Evolutionary conservation across 31 red algal species (phyloP).

Genomic region (Asparagopsis taxiformis): DNA sequence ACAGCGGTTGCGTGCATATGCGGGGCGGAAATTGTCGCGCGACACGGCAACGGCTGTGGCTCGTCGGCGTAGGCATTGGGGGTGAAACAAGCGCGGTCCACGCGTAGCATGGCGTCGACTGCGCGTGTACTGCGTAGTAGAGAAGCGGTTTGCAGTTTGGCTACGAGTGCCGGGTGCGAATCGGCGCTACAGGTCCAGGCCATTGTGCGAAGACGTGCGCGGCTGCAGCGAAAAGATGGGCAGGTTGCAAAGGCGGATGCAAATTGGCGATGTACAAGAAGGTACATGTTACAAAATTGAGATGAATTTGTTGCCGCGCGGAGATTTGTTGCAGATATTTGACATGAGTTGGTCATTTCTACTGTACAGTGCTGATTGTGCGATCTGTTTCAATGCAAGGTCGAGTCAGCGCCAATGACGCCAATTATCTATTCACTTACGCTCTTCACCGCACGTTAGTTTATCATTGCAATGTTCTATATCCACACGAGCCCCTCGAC

Average conservation of each 20-base stretch:
- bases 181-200: constrained; percentile 62
- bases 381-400: too few relatives aligned
- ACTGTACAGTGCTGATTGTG: too few relatives aligned
- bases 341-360: too few relatives aligned
- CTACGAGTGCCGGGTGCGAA: constrained; percentile 37
- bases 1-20: constrained; percentile 92
- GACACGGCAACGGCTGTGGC: constrained; percentile 68
- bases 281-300: too few relatives aligned
- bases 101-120: constrained; percentile 27
- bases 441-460: too few relatives aligned
- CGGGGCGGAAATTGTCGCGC: constrained; percentile 86
- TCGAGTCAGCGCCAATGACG: too few relatives aligned
- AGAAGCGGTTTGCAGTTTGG: constrained; percentile 19
- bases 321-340: too few relatives aligned
- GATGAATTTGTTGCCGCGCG: too few relatives aligned
- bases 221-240: background rate
- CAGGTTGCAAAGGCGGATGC: background rate
- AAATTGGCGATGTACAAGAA: too few relatives aligned
- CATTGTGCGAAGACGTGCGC: constrained; percentile 9
- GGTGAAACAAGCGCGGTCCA: constrained; percentile 35
- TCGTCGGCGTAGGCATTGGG: constrained; percentile 64
- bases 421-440: too few relatives aligned
- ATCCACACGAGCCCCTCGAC: too few relatives aligned
- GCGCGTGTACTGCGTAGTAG: constrained; percentile 13
- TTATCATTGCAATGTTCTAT: too few relatives aligned